Evolutionary conservation across 805 yeast genomes (phyloP), one percentile per base, ranked within the genome.

Genomic region (Spathaspora hagerdaliae): DNA sequence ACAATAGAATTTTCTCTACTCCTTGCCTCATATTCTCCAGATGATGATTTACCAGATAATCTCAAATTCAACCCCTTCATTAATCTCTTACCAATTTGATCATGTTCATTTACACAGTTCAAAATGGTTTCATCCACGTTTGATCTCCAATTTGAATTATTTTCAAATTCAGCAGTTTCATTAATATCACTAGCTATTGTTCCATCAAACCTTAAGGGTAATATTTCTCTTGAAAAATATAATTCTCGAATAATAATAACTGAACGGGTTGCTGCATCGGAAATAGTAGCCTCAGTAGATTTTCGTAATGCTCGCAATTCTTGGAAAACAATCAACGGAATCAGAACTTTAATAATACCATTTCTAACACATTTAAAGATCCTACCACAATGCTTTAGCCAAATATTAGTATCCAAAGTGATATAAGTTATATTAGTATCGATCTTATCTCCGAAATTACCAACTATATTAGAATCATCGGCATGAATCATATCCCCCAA

Each of bases 381-480:
- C 49, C 84, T 74, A 1, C 92, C 95, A 60, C 90, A 85, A 56
- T 85, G 91, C 55, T 85, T 83, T 51, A 86, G 66, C 91, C 92
- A 86, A 46, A 85, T 79, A 51, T 87, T 85, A 1, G 94, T 85
- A 62, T 86, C 95, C 46, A 86, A 67, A 0, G 87, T 78, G 44
- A 85, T 73, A 54, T 73, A 74, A 0, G 87, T 81, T 19, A 78
- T 57, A 13, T 74, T 59, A 10, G 78, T 74, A 58, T 82, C 86
- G 74, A 82, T 79, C 36, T 73, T 63, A 39, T 75, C 77, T 5
- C 84, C 82, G 33, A 81, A 61, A 56, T 80, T 72, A 7, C 85
- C 85, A 39, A 62, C 71, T 7, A 67, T 44, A 2, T 42, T 26
- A 15, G 31, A 27, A 26, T 36, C 39, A 19, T 43, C 46, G 8